phyloP scores from a whole-genome alignment of 169 alveolate species.

The Plasmodium cynomolgi region DNA sequence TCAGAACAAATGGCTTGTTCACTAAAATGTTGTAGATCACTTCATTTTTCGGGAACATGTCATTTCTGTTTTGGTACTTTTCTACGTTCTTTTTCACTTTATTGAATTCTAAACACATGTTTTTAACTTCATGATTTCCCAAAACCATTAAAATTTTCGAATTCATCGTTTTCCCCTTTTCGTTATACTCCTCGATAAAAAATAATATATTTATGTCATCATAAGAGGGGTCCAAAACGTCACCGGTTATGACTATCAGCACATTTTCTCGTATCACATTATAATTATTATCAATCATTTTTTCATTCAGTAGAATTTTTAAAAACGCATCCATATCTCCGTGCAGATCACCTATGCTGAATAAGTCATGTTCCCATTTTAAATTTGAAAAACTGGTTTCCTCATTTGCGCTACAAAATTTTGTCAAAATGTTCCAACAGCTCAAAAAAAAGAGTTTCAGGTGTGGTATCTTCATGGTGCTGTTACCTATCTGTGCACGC shows the following conservation, averaged over 20 bases:
- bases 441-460: not conserved
- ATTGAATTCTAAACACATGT: conserved; percentile 49
- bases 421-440: conserved; percentile 1
- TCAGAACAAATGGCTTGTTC: conserved; percentile 31
- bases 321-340: conserved; percentile 64
- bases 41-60: conserved; percentile 45
- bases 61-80: conserved; percentile 20
- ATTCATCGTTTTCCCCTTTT: conserved; percentile 34
- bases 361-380: conserved; percentile 44
- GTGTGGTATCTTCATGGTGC: conserved; percentile 14
- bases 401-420: conserved; percentile 22
- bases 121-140: conserved; percentile 68
- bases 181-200: conserved; percentile 49
- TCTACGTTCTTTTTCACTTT: not conserved
- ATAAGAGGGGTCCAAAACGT: conserved; percentile 55
- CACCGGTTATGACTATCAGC: conserved; percentile 65
- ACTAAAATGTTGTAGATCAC: conserved; percentile 33
- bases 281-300: conserved; percentile 33
- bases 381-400: conserved; percentile 28
- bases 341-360: conserved; percentile 62
- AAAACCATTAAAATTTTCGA: conserved; percentile 12
- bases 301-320: conserved; percentile 44
- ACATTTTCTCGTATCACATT: conserved; percentile 26
- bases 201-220: conserved; percentile 69
- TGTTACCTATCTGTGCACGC: not conserved